Evolutionary conservation across 495 filamentous ascomycete species (phyloP).

Genomic region (Podospora conica): DNA sequence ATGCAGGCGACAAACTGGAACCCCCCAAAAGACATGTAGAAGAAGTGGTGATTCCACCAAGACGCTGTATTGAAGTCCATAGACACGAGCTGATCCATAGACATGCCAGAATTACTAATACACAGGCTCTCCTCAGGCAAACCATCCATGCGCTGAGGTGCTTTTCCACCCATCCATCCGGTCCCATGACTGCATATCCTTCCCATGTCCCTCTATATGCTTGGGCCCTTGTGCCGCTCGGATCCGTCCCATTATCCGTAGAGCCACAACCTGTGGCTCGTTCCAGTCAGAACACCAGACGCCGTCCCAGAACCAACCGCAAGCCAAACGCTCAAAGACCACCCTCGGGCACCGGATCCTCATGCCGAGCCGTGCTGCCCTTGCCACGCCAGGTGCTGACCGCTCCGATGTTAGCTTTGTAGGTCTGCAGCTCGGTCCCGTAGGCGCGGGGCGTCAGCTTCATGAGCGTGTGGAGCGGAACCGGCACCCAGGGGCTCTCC

Average conservation of each 20-base stretch:
- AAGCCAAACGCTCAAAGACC: constrained; percentile 14
- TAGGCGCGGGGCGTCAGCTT: constrained; percentile 96
- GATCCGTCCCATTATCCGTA: not conserved
- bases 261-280: not conserved
- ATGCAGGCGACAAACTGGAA: not conserved
- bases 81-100: not conserved
- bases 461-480: constrained; percentile 87
- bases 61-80: not conserved
- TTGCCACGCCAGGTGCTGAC: constrained; percentile 93
- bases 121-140: not conserved
- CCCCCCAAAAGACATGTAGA: not conserved
- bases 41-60: not conserved
- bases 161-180: not conserved
- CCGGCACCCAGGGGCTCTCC: constrained; percentile 89
- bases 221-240: not conserved
- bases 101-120: not conserved
- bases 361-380: constrained; percentile 75
- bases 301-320: not conserved
- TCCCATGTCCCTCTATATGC: not conserved
- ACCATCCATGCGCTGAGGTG: not conserved
- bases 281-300: not conserved
- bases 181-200: not conserved
- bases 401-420: constrained; percentile 84
- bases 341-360: constrained; percentile 42
- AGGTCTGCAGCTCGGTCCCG: constrained; percentile 77